Conservation (phyloP, 2,329 filamentous ascomycete genomes). For the Cylindrodendrum hubeiense region DNA sequence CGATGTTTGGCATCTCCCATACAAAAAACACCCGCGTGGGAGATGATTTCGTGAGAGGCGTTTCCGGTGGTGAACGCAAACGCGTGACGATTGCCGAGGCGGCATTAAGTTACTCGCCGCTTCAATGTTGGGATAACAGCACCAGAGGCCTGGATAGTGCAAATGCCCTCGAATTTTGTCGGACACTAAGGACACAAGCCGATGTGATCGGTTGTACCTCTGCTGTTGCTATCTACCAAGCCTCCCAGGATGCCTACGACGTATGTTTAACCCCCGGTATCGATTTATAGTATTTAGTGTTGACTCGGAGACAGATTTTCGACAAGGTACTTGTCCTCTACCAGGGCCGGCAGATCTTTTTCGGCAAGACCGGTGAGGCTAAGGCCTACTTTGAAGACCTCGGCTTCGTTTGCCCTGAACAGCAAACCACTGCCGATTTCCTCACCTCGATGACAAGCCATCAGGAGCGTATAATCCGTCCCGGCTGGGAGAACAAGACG, state of each 20-base stretch:
- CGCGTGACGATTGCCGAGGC: constrained; percentile 51
- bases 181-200: constrained; percentile 68
- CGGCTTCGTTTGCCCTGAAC: constrained; percentile 27
- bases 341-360: constrained; percentile 73
- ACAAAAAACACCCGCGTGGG: constrained; percentile 77
- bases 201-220: constrained; percentile 69
- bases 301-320: constrained; percentile 60
- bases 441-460: constrained; percentile 55
- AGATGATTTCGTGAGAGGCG: constrained; percentile 73
- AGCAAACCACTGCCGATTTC: constrained; percentile 34
- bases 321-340: constrained; percentile 77
- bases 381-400: constrained; percentile 66
- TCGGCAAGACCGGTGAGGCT: constrained; percentile 36
- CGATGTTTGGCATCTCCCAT: constrained; percentile 76
- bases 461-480: constrained; percentile 45
- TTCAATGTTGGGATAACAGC: constrained; percentile 78
- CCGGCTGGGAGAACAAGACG: constrained; percentile 48
- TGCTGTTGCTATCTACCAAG: constrained; percentile 73
- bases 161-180: constrained; percentile 73
- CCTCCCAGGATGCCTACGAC: constrained; percentile 52
- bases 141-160: constrained; percentile 73
- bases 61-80: constrained; percentile 63
- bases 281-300: not conserved
- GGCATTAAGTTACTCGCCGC: constrained; percentile 51
- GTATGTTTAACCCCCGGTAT: constrained; percentile 1